Evolutionary conservation across 257 asterid species (phyloP).

Genomic region (Gentiana dahurica): DNA sequence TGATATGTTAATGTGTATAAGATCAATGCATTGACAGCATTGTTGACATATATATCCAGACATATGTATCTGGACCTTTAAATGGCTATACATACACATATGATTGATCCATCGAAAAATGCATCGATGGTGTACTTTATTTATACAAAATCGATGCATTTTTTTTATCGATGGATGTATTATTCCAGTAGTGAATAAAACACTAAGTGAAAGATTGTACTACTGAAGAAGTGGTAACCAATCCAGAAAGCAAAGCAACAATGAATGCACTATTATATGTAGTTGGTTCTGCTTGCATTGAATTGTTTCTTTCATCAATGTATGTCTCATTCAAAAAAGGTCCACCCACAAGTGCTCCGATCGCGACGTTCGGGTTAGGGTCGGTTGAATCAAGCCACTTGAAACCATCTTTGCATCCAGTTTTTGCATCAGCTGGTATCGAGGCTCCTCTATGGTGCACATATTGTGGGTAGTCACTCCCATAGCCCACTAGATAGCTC

Average conservation of each 20-base stretch:
- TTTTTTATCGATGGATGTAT: too few species aligned
- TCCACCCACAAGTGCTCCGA: slow-evolving; percentile 85
- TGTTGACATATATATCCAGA: too few species aligned
- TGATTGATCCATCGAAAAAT: too few species aligned
- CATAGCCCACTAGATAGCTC: slow-evolving; percentile 85
- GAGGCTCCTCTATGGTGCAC: slow-evolving; percentile 99
- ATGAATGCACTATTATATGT: slow-evolving; percentile 67
- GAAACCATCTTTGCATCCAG: slow-evolving; percentile 79
- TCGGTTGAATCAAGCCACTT: slow-evolving; percentile 51
- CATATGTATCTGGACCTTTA: too few species aligned
- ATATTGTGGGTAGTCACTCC: slow-evolving; percentile 53
- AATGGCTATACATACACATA: too few species aligned
- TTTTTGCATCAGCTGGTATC: slow-evolving; percentile 38
- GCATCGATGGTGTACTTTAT: too few species aligned
- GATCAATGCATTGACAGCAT: too few species aligned
- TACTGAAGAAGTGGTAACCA: slow-evolving; percentile 58
- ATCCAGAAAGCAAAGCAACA: slow-evolving; percentile 73
- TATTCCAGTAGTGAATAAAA: neutral
- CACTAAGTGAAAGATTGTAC: slow-evolving; percentile 41
- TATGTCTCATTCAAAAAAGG: slow-evolving; percentile 72
- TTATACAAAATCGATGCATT: too few species aligned
- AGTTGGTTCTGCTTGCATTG: slow-evolving; percentile 82
- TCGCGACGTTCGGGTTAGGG: slow-evolving; percentile 73
- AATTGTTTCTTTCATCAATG: slow-evolving; percentile 65
- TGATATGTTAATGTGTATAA: too few species aligned